Percentiles rank a stretch among this genome's conserved stretches.
Evolutionary conservation across 192 early-diverging fungal genomes (phyloP).

Genomic region (Backusella circina): DNA sequence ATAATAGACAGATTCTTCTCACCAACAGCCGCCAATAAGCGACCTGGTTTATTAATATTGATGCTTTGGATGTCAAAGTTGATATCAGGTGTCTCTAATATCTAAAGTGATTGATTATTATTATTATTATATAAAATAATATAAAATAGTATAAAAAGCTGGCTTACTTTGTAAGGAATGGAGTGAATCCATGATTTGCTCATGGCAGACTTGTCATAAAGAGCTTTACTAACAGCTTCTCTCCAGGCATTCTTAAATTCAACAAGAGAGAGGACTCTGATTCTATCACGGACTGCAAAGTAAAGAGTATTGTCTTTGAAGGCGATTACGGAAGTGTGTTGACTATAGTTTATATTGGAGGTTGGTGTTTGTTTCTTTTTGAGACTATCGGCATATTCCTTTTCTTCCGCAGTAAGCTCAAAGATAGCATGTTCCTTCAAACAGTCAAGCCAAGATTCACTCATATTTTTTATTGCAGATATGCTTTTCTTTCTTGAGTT

Average conservation of each 20-base stretch:
- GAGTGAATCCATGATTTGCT: constrained; percentile 31
- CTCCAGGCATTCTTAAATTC: constrained; percentile 61
- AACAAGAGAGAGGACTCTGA: constrained; percentile 58
- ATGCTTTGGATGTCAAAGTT: constrained; percentile 59
- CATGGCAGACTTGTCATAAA: not conserved
- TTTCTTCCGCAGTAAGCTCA: not conserved
- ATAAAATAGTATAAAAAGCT: not conserved
- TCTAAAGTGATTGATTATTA: constrained; percentile 25
- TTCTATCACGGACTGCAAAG: constrained; percentile 51
- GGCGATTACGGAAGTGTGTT: constrained; percentile 18
- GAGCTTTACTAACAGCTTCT: constrained; percentile 28
- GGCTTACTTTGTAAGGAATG: constrained; percentile 20
- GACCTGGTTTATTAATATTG: constrained; percentile 51
- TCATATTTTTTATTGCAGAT: not conserved
- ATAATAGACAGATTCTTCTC: constrained; percentile 54
- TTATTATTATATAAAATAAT: not conserved
- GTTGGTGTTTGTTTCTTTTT: not conserved
- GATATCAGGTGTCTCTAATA: constrained; percentile 41
- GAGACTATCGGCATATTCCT: not conserved
- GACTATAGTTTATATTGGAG: not conserved
- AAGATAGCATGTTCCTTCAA: constrained; percentile 15
- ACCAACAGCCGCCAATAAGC: constrained; percentile 59
- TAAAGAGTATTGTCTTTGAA: constrained; percentile 58
- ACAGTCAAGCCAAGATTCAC: constrained; percentile 13
- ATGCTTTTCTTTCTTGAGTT: not conserved